A percentile compares a stretch with the other conserved stretches of the same genome.
These are phyloP conservation scores for Ambrosia trifida DNA, from an alignment of 129 eudicot genomes.

Conservation along the genomic window DNA sequence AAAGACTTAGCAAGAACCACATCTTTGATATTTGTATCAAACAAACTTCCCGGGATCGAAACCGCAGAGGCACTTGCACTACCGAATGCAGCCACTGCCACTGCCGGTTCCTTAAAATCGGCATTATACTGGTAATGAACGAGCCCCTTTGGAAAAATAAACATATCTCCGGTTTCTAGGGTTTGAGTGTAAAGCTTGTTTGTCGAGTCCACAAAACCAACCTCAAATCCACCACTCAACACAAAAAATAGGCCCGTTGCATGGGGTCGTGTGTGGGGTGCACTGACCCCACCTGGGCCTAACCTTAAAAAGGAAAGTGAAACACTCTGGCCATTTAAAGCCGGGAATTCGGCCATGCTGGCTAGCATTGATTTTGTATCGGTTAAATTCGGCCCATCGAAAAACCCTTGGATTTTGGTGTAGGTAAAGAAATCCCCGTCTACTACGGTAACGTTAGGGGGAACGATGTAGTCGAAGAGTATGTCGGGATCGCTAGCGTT, in stretches of 20 bases:
- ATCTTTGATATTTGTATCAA: slow-evolving; percentile 33
- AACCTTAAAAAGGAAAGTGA: slow-evolving; percentile 38
- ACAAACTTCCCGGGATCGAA: slow-evolving; percentile 41
- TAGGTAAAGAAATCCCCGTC: slow-evolving; percentile 41
- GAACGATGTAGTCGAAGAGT: slow-evolving; percentile 45
- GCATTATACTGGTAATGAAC: slow-evolving; percentile 54
- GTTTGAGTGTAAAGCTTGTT: slow-evolving; percentile 46
- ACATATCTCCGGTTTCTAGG: slow-evolving; percentile 44
- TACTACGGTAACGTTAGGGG: slow-evolving; percentile 23
- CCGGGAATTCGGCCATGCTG: slow-evolving; percentile 46
- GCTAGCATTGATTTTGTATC: slow-evolving; percentile 26
- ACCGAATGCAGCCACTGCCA: slow-evolving; percentile 50
- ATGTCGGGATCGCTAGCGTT: slow-evolving; percentile 49
- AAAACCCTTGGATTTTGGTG: slow-evolving; percentile 35
- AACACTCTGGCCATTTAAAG: slow-evolving; percentile 50
- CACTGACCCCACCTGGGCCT: slow-evolving; percentile 34
- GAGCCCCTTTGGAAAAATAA: slow-evolving; percentile 53
- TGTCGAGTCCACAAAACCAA: slow-evolving; percentile 46
- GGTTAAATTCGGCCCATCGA: not conserved
- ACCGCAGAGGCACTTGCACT: slow-evolving; percentile 47
- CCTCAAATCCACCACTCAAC: slow-evolving; percentile 40
- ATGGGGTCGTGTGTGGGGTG: slow-evolving; percentile 50
- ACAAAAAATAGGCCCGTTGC: slow-evolving; percentile 44
- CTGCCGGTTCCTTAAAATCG: slow-evolving; percentile 22
- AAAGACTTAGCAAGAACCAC: slow-evolving; percentile 46